Base-by-base conservation (phyloP, 1,284 basidiomycete species). In the Malassezia brasiliensis region DNA sequence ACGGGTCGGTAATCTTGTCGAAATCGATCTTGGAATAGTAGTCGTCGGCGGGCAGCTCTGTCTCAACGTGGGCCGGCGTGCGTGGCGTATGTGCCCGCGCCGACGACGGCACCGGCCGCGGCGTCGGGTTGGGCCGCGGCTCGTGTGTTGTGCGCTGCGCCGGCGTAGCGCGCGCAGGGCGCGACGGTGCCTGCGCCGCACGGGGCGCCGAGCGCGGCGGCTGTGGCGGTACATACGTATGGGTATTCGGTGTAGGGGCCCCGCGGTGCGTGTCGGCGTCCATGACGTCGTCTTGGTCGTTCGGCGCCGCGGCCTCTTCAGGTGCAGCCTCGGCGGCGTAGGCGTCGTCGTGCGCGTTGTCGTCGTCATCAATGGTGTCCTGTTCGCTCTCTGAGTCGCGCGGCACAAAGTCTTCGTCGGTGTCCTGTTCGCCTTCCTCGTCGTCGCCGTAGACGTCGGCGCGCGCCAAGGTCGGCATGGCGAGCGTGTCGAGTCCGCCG, bases 1-100 rank as follows among this genome's bases (percentile, higher is more conserved):
- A 57, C 8, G 55, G 55, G 22, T 57, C 51, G 30, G 55, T 52
- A 20, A 57, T 57, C 35, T 57, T 52, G 45, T 57, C 55, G 46
- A 52, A 57, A 41, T 57, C 55, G 30, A 57, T 57, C 32, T 32
- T 40, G 8, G 52, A 44, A 36, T 52, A 57, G 22, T 52, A 30
- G 17, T 45, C 32, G 25, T 45, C 42, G 36, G 42, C 12, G 35
- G 35, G 41, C 28, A 37, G 35, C 19, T 52, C 50, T 17, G 17
- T 9, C 6, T 37, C 28, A 3, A 28, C 32, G 9, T 45, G 40
- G 19, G 40, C 40, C 4, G 40, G 38, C 14, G 38, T 22, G 12
- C 40, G 40, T 4, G 20, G 40, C 40, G 30, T 22, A 6, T 42
- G 40, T 14, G n/a, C 3, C 11, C 30, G 40, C 5, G 6, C 30